phyloP scores from a whole-genome alignment of 805 yeast genomes.

The Kluyveromyces wickerhamii region DNA sequence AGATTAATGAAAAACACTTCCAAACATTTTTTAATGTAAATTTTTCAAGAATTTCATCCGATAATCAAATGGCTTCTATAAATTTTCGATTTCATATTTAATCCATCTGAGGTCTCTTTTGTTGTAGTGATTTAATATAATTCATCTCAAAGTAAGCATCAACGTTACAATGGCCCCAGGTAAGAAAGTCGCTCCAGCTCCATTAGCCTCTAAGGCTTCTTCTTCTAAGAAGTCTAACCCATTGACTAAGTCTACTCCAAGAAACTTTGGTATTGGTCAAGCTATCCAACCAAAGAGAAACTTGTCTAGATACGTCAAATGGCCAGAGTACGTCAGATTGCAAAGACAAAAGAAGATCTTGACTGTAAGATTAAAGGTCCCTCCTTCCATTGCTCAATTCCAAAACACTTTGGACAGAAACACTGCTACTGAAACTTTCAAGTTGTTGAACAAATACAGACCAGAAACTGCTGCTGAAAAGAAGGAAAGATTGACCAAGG shows the following conservation, averaged over 20 bases:
- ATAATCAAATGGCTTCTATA: too few relatives aligned
- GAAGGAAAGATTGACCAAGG: constrained; percentile 98
- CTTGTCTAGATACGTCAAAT: constrained; percentile 93
- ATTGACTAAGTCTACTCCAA: constrained; percentile 81
- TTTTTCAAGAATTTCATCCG: too few relatives aligned
- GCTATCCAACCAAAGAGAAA: constrained; percentile 90
- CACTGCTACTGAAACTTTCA: constrained; percentile 96
- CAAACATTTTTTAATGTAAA: too few relatives aligned
- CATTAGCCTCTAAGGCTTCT: constrained; percentile 68
- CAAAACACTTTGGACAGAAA: constrained; percentile 94
- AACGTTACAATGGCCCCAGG: constrained; percentile 39
- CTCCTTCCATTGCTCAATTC: constrained; percentile 97
- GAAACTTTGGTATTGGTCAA: constrained; percentile 96
- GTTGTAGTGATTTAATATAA: too few relatives aligned
- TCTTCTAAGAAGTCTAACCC: constrained; percentile 65
- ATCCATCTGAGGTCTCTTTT: too few relatives aligned
- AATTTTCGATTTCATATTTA: too few relatives aligned
- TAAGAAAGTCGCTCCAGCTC: constrained; percentile 96
- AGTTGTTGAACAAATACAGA: constrained; percentile 97
- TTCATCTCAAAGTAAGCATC: too few relatives aligned
- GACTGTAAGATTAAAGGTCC: constrained; percentile 94
- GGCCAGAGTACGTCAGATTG: constrained; percentile 98
- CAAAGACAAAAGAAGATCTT: constrained; percentile 99
- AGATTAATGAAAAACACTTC: too few relatives aligned
- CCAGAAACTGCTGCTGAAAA: constrained; percentile 96